phyloP scores from a whole-genome alignment of 176 grass and related monocot species.

The Triticum aestivum region IWGSC_CS_RefSeq_v2.1 NC_057803.1:183722062-183722561 shows the following conservation, averaged over 20 bases:
- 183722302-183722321: slow-evolving; percentile 87
- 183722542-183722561: slow-evolving; percentile 49
- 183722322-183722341: slow-evolving; percentile 99
- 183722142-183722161: slow-evolving; percentile 88
- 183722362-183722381: slow-evolving; percentile 90
- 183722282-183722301: slow-evolving; percentile 83
- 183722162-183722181: slow-evolving; percentile 84
- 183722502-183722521: slow-evolving; percentile 79
- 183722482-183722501: slow-evolving; percentile 88
- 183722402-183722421: slow-evolving; percentile 99
- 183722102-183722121: slow-evolving; percentile 62
- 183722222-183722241: slow-evolving; percentile 97
- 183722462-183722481: slow-evolving; percentile 85
- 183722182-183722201: slow-evolving; percentile 63
- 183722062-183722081: slow-evolving; percentile 42
- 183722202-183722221: slow-evolving; percentile 86
- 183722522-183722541: slow-evolving; percentile 73
- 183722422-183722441: slow-evolving; percentile 96
- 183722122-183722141: slow-evolving; percentile 63
- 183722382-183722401: slow-evolving; percentile 99
- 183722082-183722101: slow-evolving; percentile 37
- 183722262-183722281: slow-evolving; percentile 89
- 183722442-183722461: slow-evolving; percentile 75
- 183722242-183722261: slow-evolving; percentile 82
- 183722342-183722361: slow-evolving; percentile 97